phyloP scores from a whole-genome alignment of 495 filamentous ascomycete species.

The Penicillium verhagenii region DNA sequence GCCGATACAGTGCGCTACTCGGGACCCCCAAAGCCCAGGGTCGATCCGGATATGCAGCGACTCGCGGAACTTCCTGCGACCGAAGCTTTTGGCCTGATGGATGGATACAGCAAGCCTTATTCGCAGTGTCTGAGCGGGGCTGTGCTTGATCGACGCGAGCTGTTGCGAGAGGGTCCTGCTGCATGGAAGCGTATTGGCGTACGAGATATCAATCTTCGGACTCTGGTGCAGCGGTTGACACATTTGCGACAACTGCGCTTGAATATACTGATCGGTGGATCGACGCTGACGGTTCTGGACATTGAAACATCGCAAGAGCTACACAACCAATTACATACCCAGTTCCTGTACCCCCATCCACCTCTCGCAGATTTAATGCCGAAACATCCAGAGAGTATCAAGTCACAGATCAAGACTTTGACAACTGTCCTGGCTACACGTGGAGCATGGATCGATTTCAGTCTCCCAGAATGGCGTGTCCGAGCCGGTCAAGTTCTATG shows the following conservation, averaged over 20 bases:
- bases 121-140: constrained; percentile 34
- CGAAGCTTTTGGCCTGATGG: constrained; percentile 39
- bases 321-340: constrained; percentile 43
- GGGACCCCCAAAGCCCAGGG: constrained; percentile 25
- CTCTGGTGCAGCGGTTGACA: constrained; percentile 43
- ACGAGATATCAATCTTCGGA: constrained; percentile 34
- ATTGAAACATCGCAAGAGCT: constrained; percentile 42
- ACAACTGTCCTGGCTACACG: constrained; percentile 43
- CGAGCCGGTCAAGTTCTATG: constrained; percentile 79
- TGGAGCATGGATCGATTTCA: constrained; percentile 74
- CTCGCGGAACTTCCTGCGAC: constrained; percentile 33
- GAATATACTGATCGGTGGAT: constrained; percentile 32
- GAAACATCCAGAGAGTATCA: constrained; percentile 39
- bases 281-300: constrained; percentile 41
- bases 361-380: constrained; percentile 20
- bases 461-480: constrained; percentile 75
- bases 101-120: constrained; percentile 33
- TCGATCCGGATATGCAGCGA: constrained; percentile 29
- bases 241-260: constrained; percentile 41
- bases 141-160: constrained; percentile 33
- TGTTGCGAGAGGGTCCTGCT: constrained; percentile 34
- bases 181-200: constrained; percentile 46
- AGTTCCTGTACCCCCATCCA: constrained; percentile 41
- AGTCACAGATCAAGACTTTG: constrained; percentile 52
- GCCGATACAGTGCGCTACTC: constrained; percentile 57